Evolutionary conservation across 768 basidiomycete genomes (phyloP).

Genomic region (Thelephora aurantiotincta): DNA sequence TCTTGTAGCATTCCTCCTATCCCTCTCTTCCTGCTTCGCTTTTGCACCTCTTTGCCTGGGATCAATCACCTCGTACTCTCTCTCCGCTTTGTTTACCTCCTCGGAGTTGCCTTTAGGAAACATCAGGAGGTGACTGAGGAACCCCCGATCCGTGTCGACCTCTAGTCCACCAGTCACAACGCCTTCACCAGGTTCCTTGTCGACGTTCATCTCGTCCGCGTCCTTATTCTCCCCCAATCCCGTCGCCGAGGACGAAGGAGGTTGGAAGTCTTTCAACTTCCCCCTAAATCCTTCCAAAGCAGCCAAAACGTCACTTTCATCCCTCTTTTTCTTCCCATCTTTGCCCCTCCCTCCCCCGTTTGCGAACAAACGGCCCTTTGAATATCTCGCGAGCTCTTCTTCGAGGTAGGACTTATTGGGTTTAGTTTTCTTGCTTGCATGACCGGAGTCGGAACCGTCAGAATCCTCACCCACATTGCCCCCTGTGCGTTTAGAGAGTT

Average conservation of each 20-base stretch:
- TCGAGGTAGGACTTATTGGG: constrained; percentile 59
- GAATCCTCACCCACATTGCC: constrained; percentile 18
- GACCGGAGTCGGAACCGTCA: constrained; percentile 53
- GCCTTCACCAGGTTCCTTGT: constrained; percentile 8
- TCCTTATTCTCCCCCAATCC: constrained; percentile 13
- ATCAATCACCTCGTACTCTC: constrained; percentile 86
- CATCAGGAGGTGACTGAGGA: constrained; percentile 55
- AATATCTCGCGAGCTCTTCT: constrained; percentile 74
- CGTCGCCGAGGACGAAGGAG: constrained; percentile 1
- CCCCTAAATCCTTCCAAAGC: constrained; percentile 57
- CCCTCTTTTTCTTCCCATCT: constrained; percentile 41
- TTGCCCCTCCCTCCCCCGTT: constrained; percentile 27
- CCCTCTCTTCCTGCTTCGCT: constrained; percentile 68
- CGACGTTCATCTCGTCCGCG: constrained; percentile 9
- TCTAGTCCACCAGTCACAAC: constrained; percentile 38
- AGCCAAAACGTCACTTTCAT: constrained; percentile 61
- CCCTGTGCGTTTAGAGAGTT: constrained; percentile 38
- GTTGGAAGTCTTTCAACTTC: constrained; percentile 39
- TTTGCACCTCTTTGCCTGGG: constrained; percentile 58
- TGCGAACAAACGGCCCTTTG: constrained; percentile 30
- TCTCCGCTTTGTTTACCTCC: constrained; percentile 61
- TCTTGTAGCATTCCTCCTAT: constrained; percentile 32
- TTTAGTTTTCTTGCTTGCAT: constrained; percentile 41
- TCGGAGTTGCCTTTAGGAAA: constrained; percentile 74
- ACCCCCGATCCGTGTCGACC: constrained; percentile 64